phyloP scores from a whole-genome alignment of 2,329 filamentous ascomycete species.

The Colletotrichum truncatum region DNA sequence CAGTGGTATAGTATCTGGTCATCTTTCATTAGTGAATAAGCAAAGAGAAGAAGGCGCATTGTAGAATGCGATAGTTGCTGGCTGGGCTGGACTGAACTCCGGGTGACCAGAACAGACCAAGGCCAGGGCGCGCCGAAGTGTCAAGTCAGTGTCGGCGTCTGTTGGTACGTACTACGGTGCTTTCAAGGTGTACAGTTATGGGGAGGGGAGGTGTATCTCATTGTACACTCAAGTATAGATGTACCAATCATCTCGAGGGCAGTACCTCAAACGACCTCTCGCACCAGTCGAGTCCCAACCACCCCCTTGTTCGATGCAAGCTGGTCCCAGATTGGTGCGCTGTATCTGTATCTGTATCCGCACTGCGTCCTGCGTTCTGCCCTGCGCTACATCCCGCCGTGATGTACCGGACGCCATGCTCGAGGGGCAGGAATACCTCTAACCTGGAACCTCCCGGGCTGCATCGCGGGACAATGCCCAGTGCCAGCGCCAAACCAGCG shows the following conservation, averaged over 20 bases:
- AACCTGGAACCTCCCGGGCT: not conserved
- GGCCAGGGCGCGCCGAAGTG: not conserved
- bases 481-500: not conserved
- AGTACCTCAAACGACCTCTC: no score
- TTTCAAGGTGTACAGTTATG: not conserved
- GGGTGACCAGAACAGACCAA: not conserved
- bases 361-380: constrained; percentile 11
- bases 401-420: constrained; percentile 6
- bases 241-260: no score
- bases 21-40: not conserved
- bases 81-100: constrained; percentile 18
- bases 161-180: constrained; percentile 1
- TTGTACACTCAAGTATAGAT: no score
- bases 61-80: not conserved
- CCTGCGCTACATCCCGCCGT: constrained; percentile 1
- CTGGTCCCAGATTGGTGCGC: constrained; percentile 20
- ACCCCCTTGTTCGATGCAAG: constrained; percentile 18
- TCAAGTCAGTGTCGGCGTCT: not conserved
- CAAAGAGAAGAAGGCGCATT: not conserved
- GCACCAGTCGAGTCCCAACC: no score
- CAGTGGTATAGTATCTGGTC: no score
- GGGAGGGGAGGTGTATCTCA: no score
- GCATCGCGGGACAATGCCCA: not conserved
- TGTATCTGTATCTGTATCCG: constrained; percentile 20
- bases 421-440: not conserved